Evolutionary conservation across 2,329 filamentous ascomycete genomes (phyloP).

Genomic region (Phyllosticta citrichinensis): DNA sequence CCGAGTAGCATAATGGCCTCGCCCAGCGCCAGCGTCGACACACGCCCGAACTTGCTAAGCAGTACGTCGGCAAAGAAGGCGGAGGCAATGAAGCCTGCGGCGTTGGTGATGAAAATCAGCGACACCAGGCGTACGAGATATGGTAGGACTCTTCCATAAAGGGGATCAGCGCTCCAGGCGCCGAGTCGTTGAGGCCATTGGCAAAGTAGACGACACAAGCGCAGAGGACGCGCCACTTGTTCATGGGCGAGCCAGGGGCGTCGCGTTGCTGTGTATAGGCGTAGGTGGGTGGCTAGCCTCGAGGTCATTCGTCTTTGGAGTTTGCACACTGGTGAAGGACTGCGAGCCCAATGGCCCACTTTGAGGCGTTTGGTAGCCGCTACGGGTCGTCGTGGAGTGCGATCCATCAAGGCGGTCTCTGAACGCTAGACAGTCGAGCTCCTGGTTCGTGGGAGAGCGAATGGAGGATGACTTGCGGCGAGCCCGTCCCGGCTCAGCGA

Average conservation of each 20-base stretch:
- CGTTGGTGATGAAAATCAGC: conserved; percentile 70
- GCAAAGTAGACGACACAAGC: conserved; percentile 53
- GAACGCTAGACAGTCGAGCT: conserved; percentile 4
- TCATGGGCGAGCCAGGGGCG: conserved; percentile 47
- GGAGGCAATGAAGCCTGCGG: conserved; percentile 63
- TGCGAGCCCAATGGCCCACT: background rate
- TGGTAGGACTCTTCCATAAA: conserved; percentile 68
- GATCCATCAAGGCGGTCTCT: background rate
- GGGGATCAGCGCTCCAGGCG: conserved; percentile 68
- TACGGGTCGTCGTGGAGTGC: background rate
- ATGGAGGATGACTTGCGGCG: background rate
- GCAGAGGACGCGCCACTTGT: conserved; percentile 57
- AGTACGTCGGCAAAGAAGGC: conserved; percentile 60
- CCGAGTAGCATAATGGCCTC: conserved; percentile 48
- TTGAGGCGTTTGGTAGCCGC: background rate
- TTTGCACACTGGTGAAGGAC: conserved; percentile 12
- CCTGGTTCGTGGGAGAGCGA: conserved; percentile 1
- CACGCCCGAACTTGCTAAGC: conserved; percentile 53
- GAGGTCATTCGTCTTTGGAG: conserved; percentile 21
- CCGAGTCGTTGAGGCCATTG: conserved; percentile 59
- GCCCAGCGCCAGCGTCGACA: conserved; percentile 51
- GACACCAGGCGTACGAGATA: conserved; percentile 74
- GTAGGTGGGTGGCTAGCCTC: conserved; percentile 41
- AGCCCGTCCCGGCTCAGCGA: background rate
- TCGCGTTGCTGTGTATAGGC: conserved; percentile 30